These are phyloP conservation scores for Metschnikowia arizonensis DNA, from an alignment of 805 yeast genomes.

Conservation along the genomic window DNA sequence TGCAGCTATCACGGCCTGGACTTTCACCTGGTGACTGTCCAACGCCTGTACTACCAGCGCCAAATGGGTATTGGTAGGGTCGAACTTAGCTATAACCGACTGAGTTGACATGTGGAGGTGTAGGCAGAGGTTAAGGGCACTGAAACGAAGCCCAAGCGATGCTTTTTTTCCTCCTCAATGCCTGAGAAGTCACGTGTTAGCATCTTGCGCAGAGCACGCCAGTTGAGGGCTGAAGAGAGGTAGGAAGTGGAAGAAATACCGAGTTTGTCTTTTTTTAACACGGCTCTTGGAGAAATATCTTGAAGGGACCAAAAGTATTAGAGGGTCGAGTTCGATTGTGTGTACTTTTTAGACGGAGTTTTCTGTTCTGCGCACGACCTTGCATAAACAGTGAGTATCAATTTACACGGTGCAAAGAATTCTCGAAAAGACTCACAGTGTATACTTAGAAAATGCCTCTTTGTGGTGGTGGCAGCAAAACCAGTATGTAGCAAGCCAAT, in stretches of 20 bases:
- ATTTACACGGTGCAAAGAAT: neutral
- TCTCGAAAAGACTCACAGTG: neutral
- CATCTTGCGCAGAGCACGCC: neutral
- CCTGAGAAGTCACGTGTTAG: slow-evolving; percentile 2
- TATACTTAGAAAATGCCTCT: slow-evolving; percentile 31
- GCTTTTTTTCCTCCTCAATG: slow-evolving; percentile 7
- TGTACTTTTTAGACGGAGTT: neutral
- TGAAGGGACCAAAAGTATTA: neutral
- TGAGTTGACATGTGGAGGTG: slow-evolving; percentile 21
- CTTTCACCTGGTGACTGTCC: slow-evolving; percentile 66
- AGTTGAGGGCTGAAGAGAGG: neutral
- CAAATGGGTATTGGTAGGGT: slow-evolving; percentile 55
- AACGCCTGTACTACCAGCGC: slow-evolving; percentile 66
- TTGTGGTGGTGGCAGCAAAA: slow-evolving; percentile 41
- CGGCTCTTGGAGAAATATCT: neutral
- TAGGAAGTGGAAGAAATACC: neutral
- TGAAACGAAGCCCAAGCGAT: slow-evolving; percentile 1
- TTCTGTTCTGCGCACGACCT: slow-evolving; percentile 4
- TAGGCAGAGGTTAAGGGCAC: neutral
- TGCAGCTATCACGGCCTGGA: slow-evolving; percentile 48
- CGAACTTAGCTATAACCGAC: slow-evolving; percentile 47
- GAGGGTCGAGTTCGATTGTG: neutral
- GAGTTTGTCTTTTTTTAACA: too few species aligned
- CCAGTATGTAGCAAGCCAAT: slow-evolving; percentile 33
- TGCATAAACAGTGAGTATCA: slow-evolving; percentile 3